Evolutionary conservation across 2,329 filamentous ascomycete genomes (phyloP), one percentile per base, ranked within the genome.

Genomic region (Byssoonygena ceratinophila): DNA sequence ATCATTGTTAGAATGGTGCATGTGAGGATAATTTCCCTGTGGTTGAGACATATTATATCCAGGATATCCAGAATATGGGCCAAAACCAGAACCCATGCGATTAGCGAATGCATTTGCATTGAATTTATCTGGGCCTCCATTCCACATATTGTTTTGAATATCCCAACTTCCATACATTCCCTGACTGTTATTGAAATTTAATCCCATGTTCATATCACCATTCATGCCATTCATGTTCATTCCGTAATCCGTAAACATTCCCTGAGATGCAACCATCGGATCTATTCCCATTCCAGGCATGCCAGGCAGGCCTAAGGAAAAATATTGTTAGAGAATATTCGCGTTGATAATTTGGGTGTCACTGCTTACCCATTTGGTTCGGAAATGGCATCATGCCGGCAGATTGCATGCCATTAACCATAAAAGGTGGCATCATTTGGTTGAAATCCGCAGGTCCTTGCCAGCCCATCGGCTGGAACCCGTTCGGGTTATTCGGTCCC

Each of bases 201-300:
- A 79, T 67, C 80, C 78, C 85, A 91, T 87, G 70, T 79, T 84
- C 81, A 85, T 84, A 76, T 82, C 79, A 76, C 79, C 63, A 60
- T 62, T 84, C 83, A 87, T 86, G 71, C 85, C 85, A 76, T 90
- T 85, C 87, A 94, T 92, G 69, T 79, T 79, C 84, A 91, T 88
- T 60, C 70, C 71, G 63, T 71, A 74, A 53, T 68, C 71, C 59
- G 71, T 69, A 69, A 71, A 72, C 69, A 74, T 74, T 60, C 71
- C 71, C 62, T 72, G 69, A 68, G 67, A 71, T 63, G 69, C 66
- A 62, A 66, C 64, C 71, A 74, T 73, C 58, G 69, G 69, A 73
- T 91, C 85, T 85, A 94, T 90, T 67, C 77, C 76, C 83, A 91
- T 87, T 64, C 81, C 81, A 60, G 84, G 74, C 84, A 92, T 90